Base-by-base conservation (phyloP, 768 basidiomycete genomes). In the Lactarius vividus region DNA sequence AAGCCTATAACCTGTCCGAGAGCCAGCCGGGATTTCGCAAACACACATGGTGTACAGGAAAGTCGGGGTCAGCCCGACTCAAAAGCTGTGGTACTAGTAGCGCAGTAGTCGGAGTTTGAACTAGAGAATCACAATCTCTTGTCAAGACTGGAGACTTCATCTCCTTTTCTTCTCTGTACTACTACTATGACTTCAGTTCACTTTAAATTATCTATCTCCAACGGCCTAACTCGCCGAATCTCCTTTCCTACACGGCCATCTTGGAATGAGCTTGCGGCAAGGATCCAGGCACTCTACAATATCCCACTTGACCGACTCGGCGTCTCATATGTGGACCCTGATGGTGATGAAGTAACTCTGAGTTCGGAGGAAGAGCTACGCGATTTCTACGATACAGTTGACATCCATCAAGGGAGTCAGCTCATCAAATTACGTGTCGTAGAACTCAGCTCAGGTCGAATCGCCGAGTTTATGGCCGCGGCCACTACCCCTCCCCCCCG, bases 291-390 rank as follows among this genome's bases (percentile, higher is more conserved):
- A 79, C 63, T 92, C 74, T 84, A 79, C 75, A 72, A 73, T 54
- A 86, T 93, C 46, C 83, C 88, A 3, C 62, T 75, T 61, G 82
- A 83, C 64, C 81, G 81, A 59, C 77, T 92, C 59, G 89, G 80
- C 2, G 86, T 90, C 39, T 85, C 87, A 37, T 93, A 94, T 74
- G 66, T 87, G 57, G 92, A 94, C 74, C 73, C 74, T 37, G 91
- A 93, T 72, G 82, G 84, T 44, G 92, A 93, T 72, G 84, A 88
- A 66, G 85, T 94, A 67, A 92, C 91, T 13, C 79, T 92, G 63
- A 89, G 84, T 75, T 85, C 91, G 4, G 81, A 91, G 62, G 86
- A 87, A 39, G 92, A 94, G 74, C 83, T 93, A n/a, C 81, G 82
- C 62, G 90, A 92, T 65, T 90, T 83, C 73, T 92, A 88, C 73